These are phyloP conservation scores for Polygonum aviculare DNA, from an alignment of 148 eudicot genomes.

Conservation along the genomic window DNA sequence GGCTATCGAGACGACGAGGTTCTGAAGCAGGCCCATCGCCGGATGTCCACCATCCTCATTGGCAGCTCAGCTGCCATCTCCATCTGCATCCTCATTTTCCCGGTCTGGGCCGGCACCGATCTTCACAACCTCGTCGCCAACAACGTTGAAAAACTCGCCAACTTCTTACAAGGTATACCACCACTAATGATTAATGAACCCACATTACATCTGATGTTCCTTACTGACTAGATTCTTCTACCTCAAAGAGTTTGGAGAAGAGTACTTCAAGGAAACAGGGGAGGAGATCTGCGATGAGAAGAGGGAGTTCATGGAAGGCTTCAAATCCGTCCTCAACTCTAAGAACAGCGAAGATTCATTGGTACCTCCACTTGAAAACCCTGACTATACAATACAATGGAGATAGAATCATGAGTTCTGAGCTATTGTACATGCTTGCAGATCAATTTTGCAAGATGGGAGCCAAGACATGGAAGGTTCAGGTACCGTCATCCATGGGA, in stretches of 20 bases:
- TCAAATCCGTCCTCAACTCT: conserved; percentile 42
- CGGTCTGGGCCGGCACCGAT: conserved; percentile 33
- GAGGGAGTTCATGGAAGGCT: conserved; percentile 20
- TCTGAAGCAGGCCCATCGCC: conserved; percentile 17
- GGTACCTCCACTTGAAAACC: conserved; percentile 20
- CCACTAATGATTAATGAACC: not conserved
- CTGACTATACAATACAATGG: not conserved
- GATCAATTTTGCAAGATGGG: conserved; percentile 62
- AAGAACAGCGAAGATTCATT: conserved; percentile 46
- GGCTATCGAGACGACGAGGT: conserved; percentile 25
- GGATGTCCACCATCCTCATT: conserved; percentile 23
- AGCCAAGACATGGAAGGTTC: conserved; percentile 51
- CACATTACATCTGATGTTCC: not conserved
- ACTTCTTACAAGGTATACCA: conserved; percentile 2
- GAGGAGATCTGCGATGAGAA: conserved; percentile 18
- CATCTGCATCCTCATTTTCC: conserved; percentile 22
- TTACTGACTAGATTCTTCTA: not conserved
- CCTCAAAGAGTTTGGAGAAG: conserved; percentile 43
- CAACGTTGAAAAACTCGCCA: conserved; percentile 4
- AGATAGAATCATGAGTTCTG: too few species aligned
- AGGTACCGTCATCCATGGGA: conserved; percentile 65
- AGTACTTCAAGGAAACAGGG: conserved; percentile 32
- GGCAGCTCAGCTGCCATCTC: conserved; percentile 24
- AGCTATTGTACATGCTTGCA: not conserved
- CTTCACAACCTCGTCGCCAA: conserved; percentile 23